Conservation (phyloP, 176 grass and related monocot species). For the Eremochloa ophiuroides region DNA sequence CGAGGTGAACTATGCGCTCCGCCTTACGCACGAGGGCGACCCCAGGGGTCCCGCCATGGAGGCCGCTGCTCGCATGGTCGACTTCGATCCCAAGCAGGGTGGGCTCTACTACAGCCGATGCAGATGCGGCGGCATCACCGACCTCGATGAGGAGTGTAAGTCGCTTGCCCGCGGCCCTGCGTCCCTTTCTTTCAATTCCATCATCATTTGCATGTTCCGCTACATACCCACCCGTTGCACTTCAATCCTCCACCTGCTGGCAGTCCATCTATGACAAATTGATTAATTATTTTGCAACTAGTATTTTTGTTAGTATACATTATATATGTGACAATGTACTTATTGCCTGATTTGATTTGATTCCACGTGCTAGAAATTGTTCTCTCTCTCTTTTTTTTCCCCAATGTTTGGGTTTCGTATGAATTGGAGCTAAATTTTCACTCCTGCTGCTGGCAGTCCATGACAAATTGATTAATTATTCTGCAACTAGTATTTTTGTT, state of each 20-base stretch:
- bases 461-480: too few species aligned
- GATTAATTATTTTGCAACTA: too few species aligned
- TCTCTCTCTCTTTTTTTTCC: not conserved
- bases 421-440: too few species aligned
- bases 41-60: fast-evolving
- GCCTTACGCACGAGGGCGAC: not conserved
- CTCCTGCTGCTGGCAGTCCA: too few species aligned
- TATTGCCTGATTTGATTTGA: too few species aligned
- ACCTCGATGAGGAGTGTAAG: not conserved
- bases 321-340: not conserved
- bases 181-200: not conserved
- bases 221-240: too few species aligned
- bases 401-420: too few species aligned
- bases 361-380: not conserved
- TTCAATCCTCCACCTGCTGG: too few species aligned
- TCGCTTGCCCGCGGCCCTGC: not conserved
- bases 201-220: too few species aligned
- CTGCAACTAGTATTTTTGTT: too few species aligned
- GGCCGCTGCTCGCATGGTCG: not conserved
- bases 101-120: not conserved
- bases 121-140: fast-evolving
- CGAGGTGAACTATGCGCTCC: not conserved
- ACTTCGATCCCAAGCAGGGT: not conserved
- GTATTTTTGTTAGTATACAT: too few species aligned
- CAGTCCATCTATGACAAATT: too few species aligned